Base-by-base conservation (phyloP, 2,329 filamentous ascomycete genomes). In the Cladophialophora chaetospira region DNA sequence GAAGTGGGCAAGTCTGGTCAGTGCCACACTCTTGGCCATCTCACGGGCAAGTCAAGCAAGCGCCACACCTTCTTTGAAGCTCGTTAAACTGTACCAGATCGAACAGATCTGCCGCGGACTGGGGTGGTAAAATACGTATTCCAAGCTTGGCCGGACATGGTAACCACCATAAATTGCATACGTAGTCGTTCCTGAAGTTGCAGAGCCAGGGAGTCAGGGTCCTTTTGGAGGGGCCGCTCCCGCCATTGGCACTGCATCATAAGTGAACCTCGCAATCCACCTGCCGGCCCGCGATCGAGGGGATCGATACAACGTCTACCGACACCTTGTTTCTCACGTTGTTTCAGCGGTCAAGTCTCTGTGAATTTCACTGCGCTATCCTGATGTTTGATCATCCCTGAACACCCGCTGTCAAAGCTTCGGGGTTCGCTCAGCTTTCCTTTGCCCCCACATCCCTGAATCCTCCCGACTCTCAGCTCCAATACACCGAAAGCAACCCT, bases 381-480 rank as follows among this genome's bases (percentile, higher is more conserved):
- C 8, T 21, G 36, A n/a, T n/a, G n/a, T n/a, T n/a, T n/a, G n/a
- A n/a, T n/a, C n/a, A n/a, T n/a, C n/a, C n/a, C n/a, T n/a, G n/a
- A n/a, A n/a, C n/a, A n/a, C n/a, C n/a, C n/a, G n/a, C n/a, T n/a
- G n/a, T n/a, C n/a, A n/a, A n/a, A n/a, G n/a, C n/a, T n/a, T 10
- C 8, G 6, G 15, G 15, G 6, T 40, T 21, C 36, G 36, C 23
- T 21, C 17, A 40, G 31, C 33, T 49, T 33, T 21, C 5, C 36
- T 36, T 23, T 31, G 36, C 15, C 21, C 35, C 46, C 1, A 36
- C n/a, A 36, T 40, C 10, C 36, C 48, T 42, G 28, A 29, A 42
- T 42, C 48, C 48, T 38, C 42, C 25, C n/a, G 23, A 8, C n/a
- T n/a, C 31, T 51, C 48, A 43, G 48, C 48, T 51, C 28, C 48